These are phyloP conservation scores for Canariomyces notabilis DNA, from an alignment of 2,329 filamentous ascomycete species.

Conservation along the genomic window DNA sequence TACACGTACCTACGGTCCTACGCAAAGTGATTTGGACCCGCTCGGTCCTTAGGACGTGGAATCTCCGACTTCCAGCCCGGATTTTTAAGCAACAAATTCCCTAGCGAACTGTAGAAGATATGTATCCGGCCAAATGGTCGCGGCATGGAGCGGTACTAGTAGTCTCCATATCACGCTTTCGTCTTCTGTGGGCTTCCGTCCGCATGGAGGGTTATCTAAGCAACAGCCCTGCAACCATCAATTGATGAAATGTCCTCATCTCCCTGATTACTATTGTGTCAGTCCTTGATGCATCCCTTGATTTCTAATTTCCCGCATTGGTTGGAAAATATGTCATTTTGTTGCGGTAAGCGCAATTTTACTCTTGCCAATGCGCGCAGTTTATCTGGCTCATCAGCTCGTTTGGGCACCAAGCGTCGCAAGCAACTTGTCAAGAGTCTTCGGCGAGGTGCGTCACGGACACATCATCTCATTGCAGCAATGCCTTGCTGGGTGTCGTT, in stretches of 20 bases:
- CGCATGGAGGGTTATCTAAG: not conserved
- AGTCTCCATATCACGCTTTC: not conserved
- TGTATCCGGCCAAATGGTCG: not conserved
- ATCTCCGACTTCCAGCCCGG: not conserved
- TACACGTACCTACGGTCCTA: not conserved
- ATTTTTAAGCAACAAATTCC: not conserved
- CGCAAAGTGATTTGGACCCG: not conserved
- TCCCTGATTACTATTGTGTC: slow-evolving; percentile 4
- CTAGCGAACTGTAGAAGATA: too few relatives aligned
- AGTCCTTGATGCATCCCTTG: not conserved
- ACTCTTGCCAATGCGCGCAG: slow-evolving; percentile 8
- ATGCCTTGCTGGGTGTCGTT: slow-evolving; percentile 4
- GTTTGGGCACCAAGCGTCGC: slow-evolving; percentile 3
- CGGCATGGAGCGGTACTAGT: not conserved
- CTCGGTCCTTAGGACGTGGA: not conserved
- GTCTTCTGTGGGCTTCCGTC: not conserved
- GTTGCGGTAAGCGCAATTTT: slow-evolving; percentile 11
- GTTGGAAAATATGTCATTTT: slow-evolving; percentile 1
- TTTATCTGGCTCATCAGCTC: slow-evolving; percentile 7
- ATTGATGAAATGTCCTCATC: slow-evolving; percentile 1
- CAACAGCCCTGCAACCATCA: not conserved
- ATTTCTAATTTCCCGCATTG: slow-evolving; percentile 14
- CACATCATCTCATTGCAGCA: not conserved
- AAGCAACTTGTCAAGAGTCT: not conserved
- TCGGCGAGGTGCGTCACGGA: not conserved